Conservation (phyloP, 2,329 filamentous ascomycete genomes). For the Lachnellula occidentalis region DNA sequence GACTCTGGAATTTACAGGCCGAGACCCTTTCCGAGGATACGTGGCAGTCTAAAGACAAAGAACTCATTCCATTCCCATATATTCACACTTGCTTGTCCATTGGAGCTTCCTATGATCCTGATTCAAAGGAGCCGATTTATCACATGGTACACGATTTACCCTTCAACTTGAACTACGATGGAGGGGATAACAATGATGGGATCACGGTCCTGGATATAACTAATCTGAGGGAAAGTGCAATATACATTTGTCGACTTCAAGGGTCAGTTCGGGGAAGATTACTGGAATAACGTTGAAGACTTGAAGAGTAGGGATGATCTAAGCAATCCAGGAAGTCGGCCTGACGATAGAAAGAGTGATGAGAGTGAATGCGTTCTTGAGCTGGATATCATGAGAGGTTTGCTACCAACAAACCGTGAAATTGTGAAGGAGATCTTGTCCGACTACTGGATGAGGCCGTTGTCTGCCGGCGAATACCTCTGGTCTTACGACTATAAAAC, state of each 20-base stretch:
- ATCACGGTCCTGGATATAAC: constrained; percentile 27
- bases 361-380: too few relatives aligned
- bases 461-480: background rate
- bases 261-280: too few relatives aligned
- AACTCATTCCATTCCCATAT: background rate
- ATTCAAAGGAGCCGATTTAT: background rate
- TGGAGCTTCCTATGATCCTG: background rate
- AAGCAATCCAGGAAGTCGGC: too few relatives aligned
- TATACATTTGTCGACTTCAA: constrained; percentile 20
- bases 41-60: background rate
- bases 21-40: too few relatives aligned
- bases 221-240: background rate
- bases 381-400: too few relatives aligned
- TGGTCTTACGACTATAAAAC: background rate
- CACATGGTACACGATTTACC: background rate
- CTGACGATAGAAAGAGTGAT: too few relatives aligned
- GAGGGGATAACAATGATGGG: constrained; percentile 17
- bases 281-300: too few relatives aligned
- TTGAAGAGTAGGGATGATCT: too few relatives aligned
- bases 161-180: background rate
- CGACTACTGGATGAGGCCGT: background rate
- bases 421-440: too few relatives aligned
- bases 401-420: too few relatives aligned
- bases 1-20: background rate
- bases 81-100: background rate